A percentile compares a stretch with the other conserved stretches of the same genome.
phyloP scores from a whole-genome alignment of 2,329 filamentous ascomycete species.

The Hymenoscyphus fructigenus region DNA sequence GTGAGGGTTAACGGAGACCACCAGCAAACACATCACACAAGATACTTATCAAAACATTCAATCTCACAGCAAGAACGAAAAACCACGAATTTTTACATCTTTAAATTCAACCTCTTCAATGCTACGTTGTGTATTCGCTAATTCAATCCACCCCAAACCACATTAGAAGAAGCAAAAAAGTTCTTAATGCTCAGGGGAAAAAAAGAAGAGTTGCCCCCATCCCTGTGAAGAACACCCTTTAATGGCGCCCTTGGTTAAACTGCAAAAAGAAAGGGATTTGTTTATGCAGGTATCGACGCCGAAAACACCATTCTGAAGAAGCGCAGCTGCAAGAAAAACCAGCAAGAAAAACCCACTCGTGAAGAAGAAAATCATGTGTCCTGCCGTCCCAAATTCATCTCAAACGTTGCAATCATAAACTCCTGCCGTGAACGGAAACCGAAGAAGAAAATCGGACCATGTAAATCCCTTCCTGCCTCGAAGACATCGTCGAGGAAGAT shows the following conservation, averaged over 20 bases:
- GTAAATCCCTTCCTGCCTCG: conserved; percentile 17
- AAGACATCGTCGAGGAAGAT: conserved; percentile 1
- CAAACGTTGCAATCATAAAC: conserved; percentile 34
- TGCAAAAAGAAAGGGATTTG: conserved; percentile 11
- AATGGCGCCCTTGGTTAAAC: conserved; percentile 20
- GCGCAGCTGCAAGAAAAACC: neutral
- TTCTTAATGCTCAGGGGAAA: neutral
- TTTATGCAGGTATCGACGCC: conserved; percentile 21
- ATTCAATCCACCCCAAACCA: conserved; percentile 3
- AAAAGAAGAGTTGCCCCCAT: neutral
- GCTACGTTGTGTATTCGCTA: conserved; percentile 21
- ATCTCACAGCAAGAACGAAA: neutral
- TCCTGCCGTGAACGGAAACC: conserved; percentile 22
- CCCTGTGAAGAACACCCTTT: conserved; percentile 11
- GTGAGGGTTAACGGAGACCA: no score
- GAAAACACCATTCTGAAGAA: conserved; percentile 23
- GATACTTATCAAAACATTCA: neutral
- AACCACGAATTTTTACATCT: neutral
- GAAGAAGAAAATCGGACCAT: conserved; percentile 17
- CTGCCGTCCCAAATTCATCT: conserved; percentile 30
- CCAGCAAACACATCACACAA: neutral
- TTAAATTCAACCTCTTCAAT: conserved; percentile 12
- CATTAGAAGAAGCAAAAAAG: neutral
- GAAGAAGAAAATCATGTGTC: conserved; percentile 16
- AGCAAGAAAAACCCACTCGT: conserved; percentile 12